Percentiles rank a stretch among this genome's conserved stretches.
phyloP scores from a whole-genome alignment of 495 filamentous ascomycete genomes.

The Neurospora sp. region DNA sequence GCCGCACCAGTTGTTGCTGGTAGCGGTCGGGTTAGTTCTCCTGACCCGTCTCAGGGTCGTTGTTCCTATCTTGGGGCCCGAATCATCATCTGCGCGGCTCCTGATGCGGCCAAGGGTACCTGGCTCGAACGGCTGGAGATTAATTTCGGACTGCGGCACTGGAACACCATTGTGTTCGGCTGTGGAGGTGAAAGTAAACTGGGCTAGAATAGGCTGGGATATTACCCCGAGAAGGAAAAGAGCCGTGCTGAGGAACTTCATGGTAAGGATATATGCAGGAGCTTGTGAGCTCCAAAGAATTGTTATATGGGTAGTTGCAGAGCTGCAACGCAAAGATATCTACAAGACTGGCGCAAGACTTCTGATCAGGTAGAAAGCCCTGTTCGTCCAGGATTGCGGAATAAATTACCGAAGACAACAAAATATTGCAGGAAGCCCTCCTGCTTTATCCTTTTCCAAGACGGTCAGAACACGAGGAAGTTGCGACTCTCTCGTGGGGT shows the following conservation, averaged over 20 bases:
- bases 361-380: not conserved
- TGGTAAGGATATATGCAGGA: not conserved
- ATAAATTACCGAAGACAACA: not conserved
- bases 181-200: conserved; percentile 13
- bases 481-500: not conserved
- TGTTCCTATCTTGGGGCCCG: not conserved
- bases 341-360: not conserved
- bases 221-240: conserved; percentile 10
- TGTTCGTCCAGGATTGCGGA: not conserved
- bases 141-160: conserved; percentile 15
- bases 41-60: not conserved
- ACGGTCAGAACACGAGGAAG: not conserved
- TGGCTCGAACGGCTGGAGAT: conserved; percentile 13
- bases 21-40: conserved; percentile 10
- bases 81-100: not conserved
- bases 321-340: not conserved
- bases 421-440: not conserved
- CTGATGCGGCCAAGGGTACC: conserved; percentile 1
- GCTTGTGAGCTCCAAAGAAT: not conserved
- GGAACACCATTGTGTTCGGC: conserved; percentile 19
- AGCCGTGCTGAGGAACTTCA: conserved; percentile 5
- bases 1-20: conserved; percentile 24
- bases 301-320: not conserved
- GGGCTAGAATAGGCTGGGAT: conserved; percentile 7
- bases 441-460: not conserved